Evolutionary conservation across 768 basidiomycete species (phyloP).

Genomic region (Pleurotus ostreatus): DNA sequence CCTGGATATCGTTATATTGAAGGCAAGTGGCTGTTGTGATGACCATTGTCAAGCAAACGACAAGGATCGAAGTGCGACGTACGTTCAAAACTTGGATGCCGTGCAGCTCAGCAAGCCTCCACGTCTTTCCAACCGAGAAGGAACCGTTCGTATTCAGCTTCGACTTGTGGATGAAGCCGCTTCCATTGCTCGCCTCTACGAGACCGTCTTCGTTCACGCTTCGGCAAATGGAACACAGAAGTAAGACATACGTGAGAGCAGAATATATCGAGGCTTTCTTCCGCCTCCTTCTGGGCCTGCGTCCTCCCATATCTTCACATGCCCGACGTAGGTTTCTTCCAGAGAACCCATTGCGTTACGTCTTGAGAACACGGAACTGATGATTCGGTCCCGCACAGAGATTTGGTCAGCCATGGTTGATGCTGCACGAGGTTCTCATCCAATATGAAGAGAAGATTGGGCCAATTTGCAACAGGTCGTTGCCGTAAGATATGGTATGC

Average conservation of each 20-base stretch:
- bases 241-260: constrained; percentile 75
- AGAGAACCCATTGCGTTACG: constrained; percentile 58
- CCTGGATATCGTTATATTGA: constrained; percentile 84
- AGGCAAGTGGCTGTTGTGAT: constrained; percentile 46
- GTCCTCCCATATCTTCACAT: constrained; percentile 95
- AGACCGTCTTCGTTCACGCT: constrained; percentile 10
- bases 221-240: background rate
- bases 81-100: constrained; percentile 75
- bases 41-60: background rate
- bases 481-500: too few species aligned
- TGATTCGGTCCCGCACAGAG: constrained; percentile 55
- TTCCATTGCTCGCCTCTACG: constrained; percentile 55
- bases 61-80: constrained; percentile 24
- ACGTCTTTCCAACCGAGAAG: constrained; percentile 97
- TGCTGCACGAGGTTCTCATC: too few species aligned
- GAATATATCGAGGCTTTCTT: constrained; percentile 84
- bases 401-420: constrained; percentile 38
- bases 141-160: constrained; percentile 92
- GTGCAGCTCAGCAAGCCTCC: constrained; percentile 81
- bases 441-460: too few species aligned
- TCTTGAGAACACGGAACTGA: constrained; percentile 78
- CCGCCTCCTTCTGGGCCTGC: constrained; percentile 61
- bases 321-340: constrained; percentile 81
- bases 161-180: constrained; percentile 88
- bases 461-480: too few species aligned